These are phyloP conservation scores for Leishmania major DNA, from an alignment of 208 protist genomes.

Conservation along the genomic window DNA sequence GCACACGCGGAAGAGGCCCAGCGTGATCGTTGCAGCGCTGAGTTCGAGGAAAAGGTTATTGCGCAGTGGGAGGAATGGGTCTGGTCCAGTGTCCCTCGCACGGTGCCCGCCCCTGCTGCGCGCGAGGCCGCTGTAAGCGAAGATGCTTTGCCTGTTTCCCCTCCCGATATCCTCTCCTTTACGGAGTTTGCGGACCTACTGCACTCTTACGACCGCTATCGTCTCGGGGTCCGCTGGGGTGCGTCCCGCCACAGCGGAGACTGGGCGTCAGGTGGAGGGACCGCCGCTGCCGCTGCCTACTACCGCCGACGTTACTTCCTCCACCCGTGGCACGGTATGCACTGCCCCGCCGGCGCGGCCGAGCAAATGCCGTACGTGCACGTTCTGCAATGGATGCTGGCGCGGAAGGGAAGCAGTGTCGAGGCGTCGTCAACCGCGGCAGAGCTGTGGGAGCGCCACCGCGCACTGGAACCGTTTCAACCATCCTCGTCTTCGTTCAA, in stretches of 20 bases:
- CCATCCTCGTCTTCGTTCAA: conserved; percentile 38
- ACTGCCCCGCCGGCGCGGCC: conserved; percentile 59
- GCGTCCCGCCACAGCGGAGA: conserved; percentile 12
- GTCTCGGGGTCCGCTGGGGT: conserved; percentile 81
- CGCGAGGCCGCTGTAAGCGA: neutral
- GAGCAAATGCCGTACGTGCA: conserved; percentile 83
- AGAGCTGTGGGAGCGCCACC: conserved; percentile 41
- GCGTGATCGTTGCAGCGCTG: neutral
- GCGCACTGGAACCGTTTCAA: conserved; percentile 49
- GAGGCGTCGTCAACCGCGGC: neutral
- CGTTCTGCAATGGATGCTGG: conserved; percentile 76
- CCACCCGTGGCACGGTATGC: conserved; percentile 71
- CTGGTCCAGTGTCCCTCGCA: conserved; percentile 24
- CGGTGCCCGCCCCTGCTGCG: conserved; percentile 14
- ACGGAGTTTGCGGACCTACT: conserved; percentile 52
- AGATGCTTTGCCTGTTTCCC: neutral
- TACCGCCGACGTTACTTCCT: conserved; percentile 50
- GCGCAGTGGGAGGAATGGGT: conserved; percentile 28
- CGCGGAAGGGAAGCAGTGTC: neutral
- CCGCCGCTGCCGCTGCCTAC: conserved; percentile 29
- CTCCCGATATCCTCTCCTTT: conserved; percentile 41
- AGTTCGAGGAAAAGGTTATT: conserved; percentile 8
- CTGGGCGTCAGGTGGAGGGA: neutral
- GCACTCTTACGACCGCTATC: conserved; percentile 73
- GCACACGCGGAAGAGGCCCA: neutral